A percentile compares a stretch with the other conserved stretches of the same genome.
phyloP scores from a whole-genome alignment of 495 filamentous ascomycete species.

The Aspergillus biplanus region DNA sequence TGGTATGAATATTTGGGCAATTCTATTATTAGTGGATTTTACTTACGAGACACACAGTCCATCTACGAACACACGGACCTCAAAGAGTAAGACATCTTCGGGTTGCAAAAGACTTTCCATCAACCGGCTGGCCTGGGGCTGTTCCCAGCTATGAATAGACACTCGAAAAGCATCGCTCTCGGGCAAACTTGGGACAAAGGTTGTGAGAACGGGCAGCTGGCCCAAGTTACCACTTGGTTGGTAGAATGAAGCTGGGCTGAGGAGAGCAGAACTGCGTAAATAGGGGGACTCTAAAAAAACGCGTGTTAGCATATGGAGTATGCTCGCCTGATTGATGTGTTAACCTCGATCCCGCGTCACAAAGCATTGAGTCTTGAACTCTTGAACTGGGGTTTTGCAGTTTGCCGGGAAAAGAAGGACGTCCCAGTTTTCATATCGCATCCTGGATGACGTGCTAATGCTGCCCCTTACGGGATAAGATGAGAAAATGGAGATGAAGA shows the following conservation, averaged over 20 bases:
- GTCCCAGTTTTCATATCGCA: slow-evolving; percentile 89
- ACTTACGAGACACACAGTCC: slow-evolving; percentile 67
- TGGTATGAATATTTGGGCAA: background rate
- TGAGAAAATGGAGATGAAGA: slow-evolving; percentile 22
- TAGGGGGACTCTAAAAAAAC: slow-evolving; percentile 38
- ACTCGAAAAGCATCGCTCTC: slow-evolving; percentile 67
- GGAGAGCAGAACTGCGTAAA: slow-evolving; percentile 35
- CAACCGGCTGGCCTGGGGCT: slow-evolving; percentile 63
- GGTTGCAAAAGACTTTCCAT: slow-evolving; percentile 63
- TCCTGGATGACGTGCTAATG: slow-evolving; percentile 35
- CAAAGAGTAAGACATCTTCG: slow-evolving; percentile 64
- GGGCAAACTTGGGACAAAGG: slow-evolving; percentile 72
- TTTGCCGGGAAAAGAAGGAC: slow-evolving; percentile 75
- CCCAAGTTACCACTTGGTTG: slow-evolving; percentile 38
- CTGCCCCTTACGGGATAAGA: slow-evolving; percentile 19
- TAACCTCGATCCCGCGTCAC: slow-evolving; percentile 68
- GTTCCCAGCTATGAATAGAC: slow-evolving; percentile 82
- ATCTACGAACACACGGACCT: slow-evolving; percentile 72
- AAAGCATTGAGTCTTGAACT: slow-evolving; percentile 85
- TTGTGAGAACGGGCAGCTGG: slow-evolving; percentile 71
- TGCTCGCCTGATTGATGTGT: slow-evolving; percentile 14
- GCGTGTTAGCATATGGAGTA: slow-evolving; percentile 2
- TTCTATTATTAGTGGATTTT: background rate
- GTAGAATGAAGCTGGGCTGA: slow-evolving; percentile 32
- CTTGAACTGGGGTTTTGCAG: slow-evolving; percentile 72